Base-by-base conservation (phyloP, 352 stramenopile species). In the Phytophthora niederhauseri region DNA sequence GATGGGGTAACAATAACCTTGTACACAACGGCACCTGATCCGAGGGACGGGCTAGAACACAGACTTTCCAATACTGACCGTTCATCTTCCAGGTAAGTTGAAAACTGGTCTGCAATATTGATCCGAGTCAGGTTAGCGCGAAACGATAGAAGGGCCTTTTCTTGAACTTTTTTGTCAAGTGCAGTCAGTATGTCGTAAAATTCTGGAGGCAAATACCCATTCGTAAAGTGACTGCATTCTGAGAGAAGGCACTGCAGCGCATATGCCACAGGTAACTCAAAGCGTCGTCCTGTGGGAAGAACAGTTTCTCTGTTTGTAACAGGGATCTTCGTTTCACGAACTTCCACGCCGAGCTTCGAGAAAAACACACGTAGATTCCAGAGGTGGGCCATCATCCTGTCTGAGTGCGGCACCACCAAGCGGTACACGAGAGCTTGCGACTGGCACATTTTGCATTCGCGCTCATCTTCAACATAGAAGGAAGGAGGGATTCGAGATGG, bases 1-100 rank as follows among this genome's bases (percentile, higher is more conserved):
- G 84, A 86, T 19, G 87, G 84, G 2, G 83, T 93, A 20, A 92
- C 80, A 22, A 91, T 76, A 2, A 82, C 77, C 65, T 93, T 92
- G 34, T 85, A 82, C 24, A 94, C 78, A 9, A 83, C 57, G 0
- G 57, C 5, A 22, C 43, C 26, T 63, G 67, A 55, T 41, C 31
- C 31, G 36, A 84, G 64, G 2, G 53, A 59, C 3, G 61, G 50
- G 41, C 65, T 82, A 6, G 59, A 31, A 4, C 64, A 72, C 19
- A 79, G 45, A 11, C 38, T 36, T 34, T 81, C 34, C 19, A 89
- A 48, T 1, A 81, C 53, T 19, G 58, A 31, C 6, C 57, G 64
- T 17, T 90, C 75, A 28, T 75, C 61, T 30, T 75, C 31, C 6
- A 89, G 52, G 58, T 75, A 88, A 12, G 15, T 17, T 12, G 53